A percentile compares a stretch with the other conserved stretches of the same genome.
phyloP scores from a whole-genome alignment of 1,139 yeast genomes.

The Debaryomyces udenii region DNA sequence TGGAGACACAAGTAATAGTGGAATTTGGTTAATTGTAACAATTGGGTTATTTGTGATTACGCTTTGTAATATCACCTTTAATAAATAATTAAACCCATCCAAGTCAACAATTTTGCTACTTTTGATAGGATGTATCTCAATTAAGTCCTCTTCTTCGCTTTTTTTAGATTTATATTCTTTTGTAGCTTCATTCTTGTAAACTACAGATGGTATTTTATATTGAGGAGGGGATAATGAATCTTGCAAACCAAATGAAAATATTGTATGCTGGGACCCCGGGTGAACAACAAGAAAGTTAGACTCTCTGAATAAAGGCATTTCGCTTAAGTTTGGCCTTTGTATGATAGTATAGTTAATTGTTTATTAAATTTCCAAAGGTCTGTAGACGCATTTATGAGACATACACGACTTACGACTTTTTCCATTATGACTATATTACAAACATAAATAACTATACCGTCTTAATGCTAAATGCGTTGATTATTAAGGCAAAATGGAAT shows the following conservation, averaged over 20 bases:
- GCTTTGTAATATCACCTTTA: slow-evolving; percentile 63
- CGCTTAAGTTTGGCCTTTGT: neutral
- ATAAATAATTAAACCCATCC: slow-evolving; percentile 69
- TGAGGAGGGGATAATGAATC: slow-evolving; percentile 82
- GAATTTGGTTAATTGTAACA: slow-evolving; percentile 50
- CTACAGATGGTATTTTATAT: slow-evolving; percentile 72
- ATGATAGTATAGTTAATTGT: neutral
- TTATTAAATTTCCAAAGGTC: slow-evolving; percentile 4
- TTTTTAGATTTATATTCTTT: slow-evolving; percentile 42
- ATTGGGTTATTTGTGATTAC: slow-evolving; percentile 54
- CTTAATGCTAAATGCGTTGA: too few relatives aligned
- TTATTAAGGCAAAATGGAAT: too few relatives aligned
- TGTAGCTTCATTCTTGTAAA: slow-evolving; percentile 56
- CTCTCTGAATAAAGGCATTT: slow-evolving; percentile 64
- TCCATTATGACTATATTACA: neutral
- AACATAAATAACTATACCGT: neutral
- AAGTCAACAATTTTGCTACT: slow-evolving; percentile 66
- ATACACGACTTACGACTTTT: slow-evolving; percentile 2
- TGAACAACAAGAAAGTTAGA: slow-evolving; percentile 67
- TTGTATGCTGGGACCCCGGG: slow-evolving; percentile 78
- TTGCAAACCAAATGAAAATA: slow-evolving; percentile 78
- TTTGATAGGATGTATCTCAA: slow-evolving; percentile 62
- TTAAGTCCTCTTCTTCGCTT: slow-evolving; percentile 32
- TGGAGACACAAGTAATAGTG: slow-evolving; percentile 60
- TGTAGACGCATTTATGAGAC: neutral